Conservation (phyloP, 768 basidiomycete species). For the Naganishia kalamii region DNA sequence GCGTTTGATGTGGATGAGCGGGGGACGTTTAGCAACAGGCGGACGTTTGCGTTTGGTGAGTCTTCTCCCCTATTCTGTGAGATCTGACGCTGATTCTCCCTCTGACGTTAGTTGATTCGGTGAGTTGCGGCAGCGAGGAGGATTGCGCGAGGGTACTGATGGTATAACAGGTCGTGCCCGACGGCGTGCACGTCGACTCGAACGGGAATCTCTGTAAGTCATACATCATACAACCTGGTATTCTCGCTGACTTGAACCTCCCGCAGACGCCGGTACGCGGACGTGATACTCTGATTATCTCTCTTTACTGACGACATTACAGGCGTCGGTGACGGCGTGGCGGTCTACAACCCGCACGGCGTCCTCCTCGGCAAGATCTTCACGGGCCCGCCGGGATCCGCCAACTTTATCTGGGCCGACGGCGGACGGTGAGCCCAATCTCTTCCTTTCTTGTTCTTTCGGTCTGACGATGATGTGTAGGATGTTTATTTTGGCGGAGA, state of each 20-base stretch:
- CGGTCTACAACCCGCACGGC: conserved; percentile 38
- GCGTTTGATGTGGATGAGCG: conserved; percentile 36
- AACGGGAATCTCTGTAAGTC: conserved; percentile 38
- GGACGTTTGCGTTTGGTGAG: conserved; percentile 37
- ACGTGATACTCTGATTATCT: no score
- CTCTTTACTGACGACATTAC: background rate
- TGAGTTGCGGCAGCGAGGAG: no score
- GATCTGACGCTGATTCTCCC: background rate
- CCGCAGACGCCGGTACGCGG: conserved; percentile 14
- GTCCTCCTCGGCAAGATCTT: conserved; percentile 44
- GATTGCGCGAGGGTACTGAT: no score
- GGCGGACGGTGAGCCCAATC: conserved; percentile 1
- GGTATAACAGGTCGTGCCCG: conserved; percentile 9
- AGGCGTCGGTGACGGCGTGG: conserved; percentile 33
- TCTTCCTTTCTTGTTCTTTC: background rate
- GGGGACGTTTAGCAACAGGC: conserved; percentile 32
- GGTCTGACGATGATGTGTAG: background rate
- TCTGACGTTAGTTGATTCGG: conserved; percentile 4
- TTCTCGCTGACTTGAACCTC: conserved; percentile 25
- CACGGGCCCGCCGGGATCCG: conserved; percentile 26
- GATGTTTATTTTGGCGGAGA: conserved; percentile 22
- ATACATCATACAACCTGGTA: background rate
- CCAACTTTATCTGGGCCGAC: conserved; percentile 33
- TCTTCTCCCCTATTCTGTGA: conserved; percentile 34
- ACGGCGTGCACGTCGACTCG: conserved; percentile 36